A percentile compares a stretch with the other conserved stretches of the same genome.
Conservation (phyloP, 78 protist genomes). For the Dictyostelium firmibasis region DNA sequence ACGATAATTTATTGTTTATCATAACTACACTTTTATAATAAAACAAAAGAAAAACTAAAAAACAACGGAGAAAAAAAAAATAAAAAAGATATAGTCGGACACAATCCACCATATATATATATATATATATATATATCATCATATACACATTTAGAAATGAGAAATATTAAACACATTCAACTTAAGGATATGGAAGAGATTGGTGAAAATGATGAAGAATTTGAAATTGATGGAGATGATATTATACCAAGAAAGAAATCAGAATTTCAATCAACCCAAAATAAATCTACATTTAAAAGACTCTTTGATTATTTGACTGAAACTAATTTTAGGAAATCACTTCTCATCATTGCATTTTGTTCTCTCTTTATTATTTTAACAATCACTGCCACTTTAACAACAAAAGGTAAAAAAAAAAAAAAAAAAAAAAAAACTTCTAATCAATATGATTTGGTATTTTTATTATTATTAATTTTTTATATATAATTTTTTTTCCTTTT, state of each 20-base stretch:
- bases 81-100: no score
- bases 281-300: background rate
- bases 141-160: background rate
- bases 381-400: background rate
- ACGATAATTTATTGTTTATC: background rate
- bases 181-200: slow-evolving; percentile 33
- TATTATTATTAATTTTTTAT: background rate
- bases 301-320: background rate
- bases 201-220: slow-evolving; percentile 27
- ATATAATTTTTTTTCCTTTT: background rate
- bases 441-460: no score
- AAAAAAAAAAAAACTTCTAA: no score
- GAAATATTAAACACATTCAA: slow-evolving; percentile 46
- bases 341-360: background rate
- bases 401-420: background rate
- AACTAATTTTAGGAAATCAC: slow-evolving; percentile 22
- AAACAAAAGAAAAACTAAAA: no score
- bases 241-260: background rate
- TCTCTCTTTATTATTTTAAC: slow-evolving; percentile 12
- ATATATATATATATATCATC: no score
- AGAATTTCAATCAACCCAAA: background rate
- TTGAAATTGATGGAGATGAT: slow-evolving; percentile 28
- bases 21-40: background rate
- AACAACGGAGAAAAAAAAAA: background rate
- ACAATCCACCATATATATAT: no score